Conservation (phyloP, 495 filamentous ascomycete species). For the Hypoxylon subgilvum region DNA sequence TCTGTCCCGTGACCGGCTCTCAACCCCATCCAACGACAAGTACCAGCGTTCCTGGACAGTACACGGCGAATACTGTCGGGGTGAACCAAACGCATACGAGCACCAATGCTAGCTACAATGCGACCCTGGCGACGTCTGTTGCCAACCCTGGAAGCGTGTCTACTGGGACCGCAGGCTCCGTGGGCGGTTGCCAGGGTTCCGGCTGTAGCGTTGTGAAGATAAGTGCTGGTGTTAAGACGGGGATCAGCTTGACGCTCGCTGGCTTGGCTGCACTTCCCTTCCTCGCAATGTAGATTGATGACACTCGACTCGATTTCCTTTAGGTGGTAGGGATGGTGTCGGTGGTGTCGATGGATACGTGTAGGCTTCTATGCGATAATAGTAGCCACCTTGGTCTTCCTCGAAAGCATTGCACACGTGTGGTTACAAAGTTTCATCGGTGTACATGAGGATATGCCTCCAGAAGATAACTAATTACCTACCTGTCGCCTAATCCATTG, state of each 20-base stretch:
- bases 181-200: slow-evolving; percentile 11
- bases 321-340: too few species aligned
- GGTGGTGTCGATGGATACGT: too few species aligned
- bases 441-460: too few species aligned
- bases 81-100: slow-evolving; percentile 46
- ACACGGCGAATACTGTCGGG: slow-evolving; percentile 24
- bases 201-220: slow-evolving; percentile 25
- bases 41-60: slow-evolving; percentile 9
- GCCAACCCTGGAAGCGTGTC: background rate
- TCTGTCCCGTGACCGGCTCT: slow-evolving; percentile 37
- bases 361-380: too few species aligned
- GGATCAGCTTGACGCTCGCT: slow-evolving; percentile 41
- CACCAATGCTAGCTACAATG: slow-evolving; percentile 25
- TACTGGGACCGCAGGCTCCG: background rate
- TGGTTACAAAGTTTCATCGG: too few species aligned
- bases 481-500: too few species aligned
- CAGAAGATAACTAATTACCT: too few species aligned
- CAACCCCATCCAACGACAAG: slow-evolving; percentile 10
- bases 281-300: slow-evolving; percentile 36
- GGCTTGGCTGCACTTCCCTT: slow-evolving; percentile 40
- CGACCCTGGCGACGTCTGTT: slow-evolving; percentile 22
- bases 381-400: too few species aligned
- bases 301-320: too few species aligned
- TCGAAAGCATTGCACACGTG: too few species aligned
- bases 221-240: slow-evolving; percentile 39